phyloP scores from a whole-genome alignment of 345 rosid species.

The Citrus sinensis region DVS_A1.0 CM039169.1:4419001-4419500 shows the following conservation, averaged over 20 bases:
- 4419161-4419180: conserved; percentile 86
- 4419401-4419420: conserved; percentile 62
- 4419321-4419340: conserved; percentile 64
- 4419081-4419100: conserved; percentile 95
- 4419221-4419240: conserved; percentile 90
- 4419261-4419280: conserved; percentile 64
- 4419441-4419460: conserved; percentile 46
- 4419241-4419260: conserved; percentile 55
- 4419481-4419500: conserved; percentile 58
- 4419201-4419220: conserved; percentile 91
- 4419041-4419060: conserved; percentile 87
- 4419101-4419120: conserved; percentile 74
- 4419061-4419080: conserved; percentile 76
- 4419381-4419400: conserved; percentile 65
- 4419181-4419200: conserved; percentile 84
- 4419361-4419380: conserved; percentile 57
- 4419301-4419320: conserved; percentile 76
- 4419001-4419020: conserved; percentile 77
- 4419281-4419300: conserved; percentile 81
- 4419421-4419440: conserved; percentile 68
- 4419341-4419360: conserved; percentile 85
- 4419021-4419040: conserved; percentile 65
- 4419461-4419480: conserved; percentile 61
- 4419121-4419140: conserved; percentile 93
- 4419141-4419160: conserved; percentile 95